phyloP scores from a whole-genome alignment of 345 rosid species.

The Melaleuca alternifolia region DNA sequence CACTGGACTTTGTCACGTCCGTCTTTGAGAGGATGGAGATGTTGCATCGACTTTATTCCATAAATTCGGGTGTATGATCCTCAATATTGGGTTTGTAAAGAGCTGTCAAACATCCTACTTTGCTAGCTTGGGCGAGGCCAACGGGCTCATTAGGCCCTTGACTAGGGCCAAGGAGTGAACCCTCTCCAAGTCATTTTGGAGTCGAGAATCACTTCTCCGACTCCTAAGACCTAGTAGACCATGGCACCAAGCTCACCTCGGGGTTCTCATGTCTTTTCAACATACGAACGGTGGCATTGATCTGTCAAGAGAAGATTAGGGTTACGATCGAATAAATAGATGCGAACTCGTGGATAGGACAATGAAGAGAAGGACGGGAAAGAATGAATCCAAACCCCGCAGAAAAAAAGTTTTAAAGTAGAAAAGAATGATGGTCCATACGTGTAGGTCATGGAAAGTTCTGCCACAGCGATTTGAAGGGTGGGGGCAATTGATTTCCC shows the following conservation, averaged over 20 bases:
- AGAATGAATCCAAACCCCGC: background rate
- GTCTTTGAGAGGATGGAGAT: background rate
- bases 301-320: background rate
- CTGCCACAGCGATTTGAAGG: background rate
- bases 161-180: background rate
- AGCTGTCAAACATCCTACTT: background rate
- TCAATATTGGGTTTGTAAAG: background rate
- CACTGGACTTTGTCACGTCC: background rate
- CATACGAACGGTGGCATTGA: background rate
- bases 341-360: background rate
- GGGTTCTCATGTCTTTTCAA: background rate
- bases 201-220: too few relatives aligned
- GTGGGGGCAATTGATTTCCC: constrained; percentile 30
- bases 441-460: background rate
- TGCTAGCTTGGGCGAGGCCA: background rate
- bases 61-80: background rate
- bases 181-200: background rate
- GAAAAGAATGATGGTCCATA: background rate
- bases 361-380: background rate
- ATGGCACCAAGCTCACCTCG: background rate
- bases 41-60: background rate
- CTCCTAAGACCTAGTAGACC: background rate
- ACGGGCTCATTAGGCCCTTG: background rate
- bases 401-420: background rate
- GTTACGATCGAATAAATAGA: background rate